Evolutionary conservation across 441 rosid species (phyloP), one percentile per base, ranked within the genome.

Genomic region (Populus trichocarpa): DNA sequence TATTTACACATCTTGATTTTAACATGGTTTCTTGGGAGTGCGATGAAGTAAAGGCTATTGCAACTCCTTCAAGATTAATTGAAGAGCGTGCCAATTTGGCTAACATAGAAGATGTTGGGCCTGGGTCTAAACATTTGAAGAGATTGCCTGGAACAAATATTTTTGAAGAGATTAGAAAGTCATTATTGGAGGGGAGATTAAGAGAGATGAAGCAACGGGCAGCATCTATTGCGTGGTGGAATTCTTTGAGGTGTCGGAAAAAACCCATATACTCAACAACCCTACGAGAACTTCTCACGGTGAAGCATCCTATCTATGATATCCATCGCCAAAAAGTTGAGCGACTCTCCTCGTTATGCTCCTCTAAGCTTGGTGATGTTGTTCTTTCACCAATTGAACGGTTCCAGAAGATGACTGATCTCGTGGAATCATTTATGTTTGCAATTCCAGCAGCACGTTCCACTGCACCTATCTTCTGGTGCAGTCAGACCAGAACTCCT

Each of bases 401-500:
- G 77, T 91, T 97, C 78, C 89, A 92, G 82, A 88, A 80, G 86
- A 91, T 95, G 88, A 86, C 88, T 84, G 90, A 90, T 79, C 87
- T 90, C 76, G 91, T 93, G 22, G 99, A 95, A 85, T 89, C 95
- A 78, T 97, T 97, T 83, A 89, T 93, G 88, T 91, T 97, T 85
- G 94, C 96, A 38, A 95, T 97, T 80, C 99, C 99, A 66, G 98
- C 99, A 71, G 99, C 99, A 80, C 88, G 99, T 75, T 90, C 90
- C 71, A 90, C 95, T 22, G 81, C 85, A 64, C 99, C 99, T 69
- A 85, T 80, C 83, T 92, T 93, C 84, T 91, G 99, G 99, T 91
- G 97, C 84, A 91, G 95, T 87, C 91, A 90, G 87, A 83, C 79
- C 70, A 87, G 80, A 74, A 74, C 89, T 64, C 85, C 95, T 79